Percentiles rank a stretch among this genome's conserved stretches.
Evolutionary conservation across 768 basidiomycete species (phyloP).

Genomic region (Daedalea quercina): DNA sequence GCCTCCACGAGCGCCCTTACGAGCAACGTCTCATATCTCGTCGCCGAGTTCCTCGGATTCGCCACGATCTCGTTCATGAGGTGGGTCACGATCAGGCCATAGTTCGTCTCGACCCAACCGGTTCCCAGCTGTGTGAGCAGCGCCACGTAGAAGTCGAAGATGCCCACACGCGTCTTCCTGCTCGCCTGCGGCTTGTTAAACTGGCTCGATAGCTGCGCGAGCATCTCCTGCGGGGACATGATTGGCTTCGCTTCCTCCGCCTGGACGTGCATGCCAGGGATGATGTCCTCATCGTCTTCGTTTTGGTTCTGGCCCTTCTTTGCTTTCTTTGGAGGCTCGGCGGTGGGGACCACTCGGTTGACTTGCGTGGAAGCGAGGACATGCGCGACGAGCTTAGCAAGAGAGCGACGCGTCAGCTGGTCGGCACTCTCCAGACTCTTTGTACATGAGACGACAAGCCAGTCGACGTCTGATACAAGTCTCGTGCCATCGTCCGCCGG

Average conservation of each 20-base stretch:
- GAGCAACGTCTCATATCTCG: conserved; percentile 70
- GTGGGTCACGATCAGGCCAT: conserved; percentile 71
- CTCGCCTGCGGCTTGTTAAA: conserved; percentile 71
- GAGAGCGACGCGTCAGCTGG: conserved; percentile 72
- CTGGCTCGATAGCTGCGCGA: conserved; percentile 67
- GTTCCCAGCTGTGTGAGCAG: conserved; percentile 71
- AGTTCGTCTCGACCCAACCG: conserved; percentile 76
- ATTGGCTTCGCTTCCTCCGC: conserved; percentile 55
- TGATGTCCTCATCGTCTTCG: conserved; percentile 50
- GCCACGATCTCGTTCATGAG: conserved; percentile 73
- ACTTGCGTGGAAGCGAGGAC: conserved; percentile 80
- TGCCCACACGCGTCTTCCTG: conserved; percentile 71
- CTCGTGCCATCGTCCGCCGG: conserved; percentile 49
- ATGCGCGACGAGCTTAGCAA: conserved; percentile 77
- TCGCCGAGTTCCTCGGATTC: conserved; percentile 42
- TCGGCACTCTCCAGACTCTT: conserved; percentile 80
- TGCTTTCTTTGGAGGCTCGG: conserved; percentile 47
- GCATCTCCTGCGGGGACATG: conserved; percentile 72
- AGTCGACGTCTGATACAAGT: conserved; percentile 68
- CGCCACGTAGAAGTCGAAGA: conserved; percentile 85
- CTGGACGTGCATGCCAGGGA: conserved; percentile 37
- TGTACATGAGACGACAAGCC: conserved; percentile 56
- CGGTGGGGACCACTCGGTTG: conserved; percentile 40
- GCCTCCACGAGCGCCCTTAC: conserved; percentile 69
- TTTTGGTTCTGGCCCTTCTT: conserved; percentile 46